These are phyloP conservation scores for Grosmannia clavigera DNA, from an alignment of 2,329 filamentous ascomycete species.

Conservation along the genomic window DNA sequence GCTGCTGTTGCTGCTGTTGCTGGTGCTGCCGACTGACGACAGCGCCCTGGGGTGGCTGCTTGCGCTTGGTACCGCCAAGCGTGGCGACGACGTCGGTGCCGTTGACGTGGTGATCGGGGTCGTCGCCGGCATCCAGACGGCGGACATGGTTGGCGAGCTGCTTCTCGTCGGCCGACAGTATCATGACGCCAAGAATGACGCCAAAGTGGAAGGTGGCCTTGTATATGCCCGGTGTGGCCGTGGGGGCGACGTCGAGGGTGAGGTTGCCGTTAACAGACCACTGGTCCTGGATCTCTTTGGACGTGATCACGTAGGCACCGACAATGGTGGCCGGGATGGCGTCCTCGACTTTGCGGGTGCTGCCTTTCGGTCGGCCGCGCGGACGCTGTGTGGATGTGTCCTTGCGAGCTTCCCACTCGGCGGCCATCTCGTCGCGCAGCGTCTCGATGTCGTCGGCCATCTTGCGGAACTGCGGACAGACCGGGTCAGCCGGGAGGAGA, in stretches of 20 bases:
- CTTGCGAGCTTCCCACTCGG: constrained; percentile 12
- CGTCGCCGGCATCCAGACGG: constrained; percentile 12
- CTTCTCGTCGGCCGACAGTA: constrained; percentile 15
- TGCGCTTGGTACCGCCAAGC: constrained; percentile 12
- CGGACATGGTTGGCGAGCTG: constrained; percentile 15
- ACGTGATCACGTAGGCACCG: constrained; percentile 18
- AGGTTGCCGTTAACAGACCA: constrained; percentile 17
- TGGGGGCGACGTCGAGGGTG: constrained; percentile 15
- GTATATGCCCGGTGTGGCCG: constrained; percentile 16
- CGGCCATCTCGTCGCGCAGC: constrained; percentile 11
- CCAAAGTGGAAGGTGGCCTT: constrained; percentile 20
- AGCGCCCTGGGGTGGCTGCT: constrained; percentile 11
- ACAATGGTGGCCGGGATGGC: constrained; percentile 11
- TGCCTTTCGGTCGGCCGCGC: constrained; percentile 14
- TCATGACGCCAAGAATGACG: constrained; percentile 18
- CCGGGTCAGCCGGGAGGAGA: neutral
- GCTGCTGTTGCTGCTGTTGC: neutral
- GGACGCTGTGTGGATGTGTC: constrained; percentile 10
- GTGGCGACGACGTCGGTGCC: constrained; percentile 4
- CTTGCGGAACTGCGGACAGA: constrained; percentile 8
- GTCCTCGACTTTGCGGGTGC: constrained; percentile 11
- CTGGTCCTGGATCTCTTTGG: constrained; percentile 14
- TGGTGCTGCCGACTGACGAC: neutral
- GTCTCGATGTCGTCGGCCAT: constrained; percentile 12
- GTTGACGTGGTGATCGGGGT: constrained; percentile 7